Evolutionary conservation across 495 filamentous ascomycete species (phyloP), one percentile per base, ranked within the genome.

Genomic region (Pyrenula massariospora): DNA sequence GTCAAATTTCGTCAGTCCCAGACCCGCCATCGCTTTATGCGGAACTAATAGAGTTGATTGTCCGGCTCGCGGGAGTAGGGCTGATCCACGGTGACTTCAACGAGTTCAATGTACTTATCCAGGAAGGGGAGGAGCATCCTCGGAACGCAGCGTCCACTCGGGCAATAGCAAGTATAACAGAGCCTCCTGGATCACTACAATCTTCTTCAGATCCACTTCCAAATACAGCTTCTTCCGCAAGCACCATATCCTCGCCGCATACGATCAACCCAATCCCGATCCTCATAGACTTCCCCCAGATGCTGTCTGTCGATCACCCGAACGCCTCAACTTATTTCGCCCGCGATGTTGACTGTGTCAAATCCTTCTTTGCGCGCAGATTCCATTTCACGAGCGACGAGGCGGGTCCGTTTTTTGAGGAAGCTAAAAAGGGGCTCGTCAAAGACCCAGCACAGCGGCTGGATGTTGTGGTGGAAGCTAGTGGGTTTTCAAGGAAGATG

Each of bases 1-100:
- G 93, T 8, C 89, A 95, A 67, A 82, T 98, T 54, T 79, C 87
- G 15, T 77, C 74, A 42, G 84, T 96, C 3, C 82, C 88, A 12
- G 79, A 94, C 54, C 88, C 90, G 0, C 88, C 88, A 10, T 66
- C 63, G 24, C 76, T 99, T 20, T 97, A 97, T 72, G 84, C 86
- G 36, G 86, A 95, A 54, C 73, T 99, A 54, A 94, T 99, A 68
- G 79, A 84, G 54, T 81, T 96, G 58, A 89, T 96, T 58, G 66
- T 99, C 49, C 76, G 82, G 53, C 78, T 99, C 22, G 93, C 93
- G n/a, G 77, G 79, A 24, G 84, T 86, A 62, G 94, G 93, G 8
- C 72, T 99, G 56, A 97, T 99, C 55, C 93, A 99, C 68, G 94
- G 93, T 60, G 93, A 99, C 67, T 97, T 95, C 74, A 99, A 99